These are phyloP conservation scores for Tillandsia fasciculata DNA, from an alignment of 176 grass and related monocot species.

Conservation along the genomic window DNA sequence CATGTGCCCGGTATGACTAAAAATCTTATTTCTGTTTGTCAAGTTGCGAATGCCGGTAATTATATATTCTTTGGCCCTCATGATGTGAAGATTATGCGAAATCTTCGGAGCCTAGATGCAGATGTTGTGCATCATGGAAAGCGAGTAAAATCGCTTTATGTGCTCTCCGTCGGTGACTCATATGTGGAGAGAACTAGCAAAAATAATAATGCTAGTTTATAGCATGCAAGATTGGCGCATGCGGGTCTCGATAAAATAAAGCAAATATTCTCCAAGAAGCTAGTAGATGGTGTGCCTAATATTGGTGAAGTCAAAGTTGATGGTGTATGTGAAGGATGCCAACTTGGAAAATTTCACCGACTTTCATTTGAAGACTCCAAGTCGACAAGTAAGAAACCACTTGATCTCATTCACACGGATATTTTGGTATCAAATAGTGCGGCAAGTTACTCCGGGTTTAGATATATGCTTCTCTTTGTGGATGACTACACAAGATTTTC, in stretches of 20 bases:
- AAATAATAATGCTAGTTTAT: background rate
- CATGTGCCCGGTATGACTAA: too few species aligned
- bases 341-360: background rate
- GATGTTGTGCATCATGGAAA: too few species aligned
- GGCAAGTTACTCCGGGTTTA: background rate
- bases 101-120: too few species aligned
- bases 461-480: background rate
- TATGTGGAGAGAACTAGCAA: too few species aligned
- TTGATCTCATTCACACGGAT: background rate
- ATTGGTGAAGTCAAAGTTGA: background rate
- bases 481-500: background rate
- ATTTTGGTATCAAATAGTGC: background rate
- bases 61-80: background rate
- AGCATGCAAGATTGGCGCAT: background rate
- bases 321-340: slow-evolving; percentile 1
- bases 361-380: background rate
- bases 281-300: too few species aligned
- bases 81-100: background rate
- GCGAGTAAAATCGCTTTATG: too few species aligned
- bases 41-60: background rate
- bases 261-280: background rate
- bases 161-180: too few species aligned
- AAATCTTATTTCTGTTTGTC: background rate
- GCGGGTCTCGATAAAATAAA: background rate
- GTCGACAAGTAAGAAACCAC: background rate